Evolutionary conservation across 2,329 filamentous ascomycete species (phyloP).

Genomic region (Atkinsonella texensis): DNA sequence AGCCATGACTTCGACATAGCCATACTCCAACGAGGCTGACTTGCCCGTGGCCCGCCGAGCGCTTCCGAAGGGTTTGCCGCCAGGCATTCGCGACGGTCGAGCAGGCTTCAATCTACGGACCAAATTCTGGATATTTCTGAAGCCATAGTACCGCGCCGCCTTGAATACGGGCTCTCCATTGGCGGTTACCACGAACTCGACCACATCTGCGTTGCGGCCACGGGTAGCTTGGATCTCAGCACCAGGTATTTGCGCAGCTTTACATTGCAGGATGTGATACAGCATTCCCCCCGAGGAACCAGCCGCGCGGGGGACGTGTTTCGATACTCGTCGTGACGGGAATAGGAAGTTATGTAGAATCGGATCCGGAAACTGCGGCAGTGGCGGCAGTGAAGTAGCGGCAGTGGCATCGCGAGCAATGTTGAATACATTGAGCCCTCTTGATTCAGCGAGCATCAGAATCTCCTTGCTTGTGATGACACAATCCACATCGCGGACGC

Average conservation of each 20-base stretch:
- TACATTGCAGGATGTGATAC: constrained; percentile 67
- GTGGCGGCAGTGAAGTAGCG: constrained; percentile 26
- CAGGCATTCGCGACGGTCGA: constrained; percentile 66
- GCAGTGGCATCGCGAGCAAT: constrained; percentile 29
- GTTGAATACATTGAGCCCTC: constrained; percentile 63
- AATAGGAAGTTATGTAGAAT: constrained; percentile 65
- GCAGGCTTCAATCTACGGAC: constrained; percentile 84
- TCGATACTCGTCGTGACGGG: constrained; percentile 30
- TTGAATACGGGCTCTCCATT: constrained; percentile 53
- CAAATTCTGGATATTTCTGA: constrained; percentile 95
- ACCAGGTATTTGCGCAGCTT: constrained; percentile 58
- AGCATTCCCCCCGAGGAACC: constrained; percentile 86
- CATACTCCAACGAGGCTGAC: constrained; percentile 49
- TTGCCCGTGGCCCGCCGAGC: constrained; percentile 41
- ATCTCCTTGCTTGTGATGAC: constrained; percentile 96
- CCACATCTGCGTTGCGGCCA: constrained; percentile 82
- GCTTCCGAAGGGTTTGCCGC: constrained; percentile 49
- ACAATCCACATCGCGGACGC: constrained; percentile 84
- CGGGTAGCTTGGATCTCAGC: constrained; percentile 58
- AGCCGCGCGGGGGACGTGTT: constrained; percentile 39
- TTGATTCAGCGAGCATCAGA: constrained; percentile 73
- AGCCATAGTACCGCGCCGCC: constrained; percentile 89
- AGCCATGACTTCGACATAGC: constrained; percentile 98
- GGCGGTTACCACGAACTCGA: constrained; percentile 64
- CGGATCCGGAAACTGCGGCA: constrained; percentile 57